Base-by-base conservation (phyloP, 805 yeast species). In the Candida boleticola region DNA sequence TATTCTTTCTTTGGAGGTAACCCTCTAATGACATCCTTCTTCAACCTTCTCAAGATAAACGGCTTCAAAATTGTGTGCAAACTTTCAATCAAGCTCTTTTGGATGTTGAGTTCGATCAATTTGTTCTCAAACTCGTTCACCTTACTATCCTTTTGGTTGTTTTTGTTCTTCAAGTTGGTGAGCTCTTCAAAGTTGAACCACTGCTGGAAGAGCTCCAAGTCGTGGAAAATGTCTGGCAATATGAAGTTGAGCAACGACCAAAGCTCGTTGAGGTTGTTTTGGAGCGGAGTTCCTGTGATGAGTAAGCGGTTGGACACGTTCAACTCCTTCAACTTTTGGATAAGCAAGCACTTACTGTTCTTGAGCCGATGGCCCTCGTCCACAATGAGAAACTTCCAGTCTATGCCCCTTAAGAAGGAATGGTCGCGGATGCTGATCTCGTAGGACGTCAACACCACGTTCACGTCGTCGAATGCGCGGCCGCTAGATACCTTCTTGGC, bases 361-460 rank as follows among this genome's bases (percentile, higher is more conserved):
- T 92, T 93, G 51, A 92, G 69, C 30, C 99, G 71, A 61, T 92
- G 99, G 5, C 98, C 99, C 63, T 92, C 99, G 61, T 92, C 99
- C 16, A 92, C 96, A 39, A 90, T 85, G 40, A 92, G 66, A 57
- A 80, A 92, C 46, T 82, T 85, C 97, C 97, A 90, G 19, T 68
- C 63, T 9, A 76, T 63, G 2, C 65, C 58, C 45, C 75, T 68
- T 39, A 89, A 68, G 47, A 63, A 72, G 23, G 65, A 63, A 34
- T 80, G 75, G 56, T 93, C 98, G 38, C 77, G 73, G 36, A 90
- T 76, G 1, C 88, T 74, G 11, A 85, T 73, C 56, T 92, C 97
- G 66, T 89, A 92, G 20, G 93, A 83, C 0, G 97, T 85, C 4
- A 92, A 61, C 4, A 92, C 72, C 2, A 89, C 77, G 5, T 82